Evolutionary conservation across 164 flowering plant genomes (phyloP).

Genomic region (Nelumbo lutea): DNA sequence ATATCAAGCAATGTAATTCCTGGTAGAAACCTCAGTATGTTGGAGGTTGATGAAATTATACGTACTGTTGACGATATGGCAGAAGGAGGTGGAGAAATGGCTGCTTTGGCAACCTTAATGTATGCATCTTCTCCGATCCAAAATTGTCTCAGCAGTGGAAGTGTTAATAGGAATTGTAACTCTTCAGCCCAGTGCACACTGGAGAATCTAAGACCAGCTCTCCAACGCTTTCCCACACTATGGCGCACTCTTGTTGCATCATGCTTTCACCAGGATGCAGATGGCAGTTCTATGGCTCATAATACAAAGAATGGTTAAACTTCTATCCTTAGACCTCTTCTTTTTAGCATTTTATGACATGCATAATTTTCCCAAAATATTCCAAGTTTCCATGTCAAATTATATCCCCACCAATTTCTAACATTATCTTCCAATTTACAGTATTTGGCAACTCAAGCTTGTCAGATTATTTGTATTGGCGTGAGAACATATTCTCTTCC

Average conservation of each 20-base stretch:
- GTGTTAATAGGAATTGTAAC: slow-evolving; percentile 64
- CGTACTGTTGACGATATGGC: slow-evolving; percentile 93
- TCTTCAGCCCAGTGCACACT: slow-evolving; percentile 90
- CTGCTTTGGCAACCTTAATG: slow-evolving; percentile 93
- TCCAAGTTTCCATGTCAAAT: not conserved
- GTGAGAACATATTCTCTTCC: slow-evolving; percentile 72
- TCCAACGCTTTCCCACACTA: slow-evolving; percentile 79
- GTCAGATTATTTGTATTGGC: slow-evolving; percentile 79
- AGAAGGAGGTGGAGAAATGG: slow-evolving; percentile 95
- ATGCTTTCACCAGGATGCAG: slow-evolving; percentile 72
- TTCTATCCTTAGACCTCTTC: slow-evolving; percentile 2
- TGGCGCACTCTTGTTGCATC: slow-evolving; percentile 84
- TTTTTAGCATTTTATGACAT: not conserved
- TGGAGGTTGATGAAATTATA: slow-evolving; percentile 67
- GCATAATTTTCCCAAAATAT: not conserved
- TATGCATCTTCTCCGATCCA: slow-evolving; percentile 83
- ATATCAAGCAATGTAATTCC: slow-evolving; percentile 41
- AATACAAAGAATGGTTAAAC: slow-evolving; percentile 49
- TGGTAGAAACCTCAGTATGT: slow-evolving; percentile 35
- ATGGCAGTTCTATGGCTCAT: slow-evolving; percentile 31
- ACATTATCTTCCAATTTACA: slow-evolving; percentile 17
- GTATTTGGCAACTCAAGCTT: slow-evolving; percentile 54
- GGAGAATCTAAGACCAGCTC: slow-evolving; percentile 79
- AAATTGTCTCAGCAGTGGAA: slow-evolving; percentile 74
- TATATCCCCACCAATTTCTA: slow-evolving; percentile 3